Evolutionary conservation across 1,139 yeast genomes (phyloP).

Genomic region (Kluyveromyces sp.): DNA sequence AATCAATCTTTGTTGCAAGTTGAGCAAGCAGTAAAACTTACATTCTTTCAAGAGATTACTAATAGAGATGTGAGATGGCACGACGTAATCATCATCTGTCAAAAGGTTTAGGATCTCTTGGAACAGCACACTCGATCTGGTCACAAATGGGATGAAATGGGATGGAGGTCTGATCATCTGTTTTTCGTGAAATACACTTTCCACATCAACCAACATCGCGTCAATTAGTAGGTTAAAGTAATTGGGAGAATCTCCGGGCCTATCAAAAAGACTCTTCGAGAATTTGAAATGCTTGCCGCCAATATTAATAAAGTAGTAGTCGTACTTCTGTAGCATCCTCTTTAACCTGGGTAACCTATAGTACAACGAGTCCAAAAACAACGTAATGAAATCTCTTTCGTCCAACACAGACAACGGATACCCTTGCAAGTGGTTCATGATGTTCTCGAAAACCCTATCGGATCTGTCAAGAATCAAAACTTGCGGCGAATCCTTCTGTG

Average conservation of each 20-base stretch:
- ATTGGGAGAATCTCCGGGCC: conserved; percentile 68
- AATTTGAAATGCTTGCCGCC: conserved; percentile 58
- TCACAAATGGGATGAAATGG: conserved; percentile 46
- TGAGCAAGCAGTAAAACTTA: conserved; percentile 65
- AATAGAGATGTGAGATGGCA: conserved; percentile 37
- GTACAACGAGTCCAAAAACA: conserved; percentile 69
- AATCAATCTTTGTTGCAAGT: conserved; percentile 64
- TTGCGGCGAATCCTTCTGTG: neutral
- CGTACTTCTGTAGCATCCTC: conserved; percentile 42
- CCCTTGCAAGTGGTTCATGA: conserved; percentile 70
- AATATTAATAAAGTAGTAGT: conserved; percentile 48
- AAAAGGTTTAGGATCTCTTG: conserved; percentile 50
- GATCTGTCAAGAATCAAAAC: conserved; percentile 71
- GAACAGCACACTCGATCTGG: conserved; percentile 53
- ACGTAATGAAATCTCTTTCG: conserved; percentile 53
- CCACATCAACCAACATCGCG: conserved; percentile 42
- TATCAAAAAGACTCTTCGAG: conserved; percentile 43
- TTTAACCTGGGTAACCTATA: conserved; percentile 56
- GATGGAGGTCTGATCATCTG: conserved; percentile 71
- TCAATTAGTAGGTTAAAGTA: conserved; percentile 60
- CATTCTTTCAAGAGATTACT: conserved; percentile 61
- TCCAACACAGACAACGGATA: conserved; percentile 52
- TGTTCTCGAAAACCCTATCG: conserved; percentile 59
- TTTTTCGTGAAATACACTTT: conserved; percentile 33
- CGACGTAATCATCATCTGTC: conserved; percentile 36